A percentile compares a stretch with the other conserved stretches of the same genome.
phyloP scores from a whole-genome alignment of 108 stramenopile genomes.

The Cyclostephanos tholiformis region DNA sequence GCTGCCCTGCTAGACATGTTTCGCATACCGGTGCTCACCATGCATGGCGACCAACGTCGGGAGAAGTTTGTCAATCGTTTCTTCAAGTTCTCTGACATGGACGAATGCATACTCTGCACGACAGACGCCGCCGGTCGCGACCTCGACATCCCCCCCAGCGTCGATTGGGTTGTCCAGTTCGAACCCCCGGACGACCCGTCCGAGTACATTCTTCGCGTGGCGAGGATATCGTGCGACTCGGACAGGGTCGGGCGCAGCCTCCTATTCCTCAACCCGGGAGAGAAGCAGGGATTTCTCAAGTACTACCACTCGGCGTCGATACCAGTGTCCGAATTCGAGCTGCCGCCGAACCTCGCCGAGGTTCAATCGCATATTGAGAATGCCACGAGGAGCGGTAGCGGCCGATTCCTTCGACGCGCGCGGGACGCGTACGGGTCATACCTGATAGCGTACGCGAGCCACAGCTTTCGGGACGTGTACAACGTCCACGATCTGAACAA shows the following conservation, averaged over 20 bases:
- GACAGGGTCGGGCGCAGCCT: constrained; percentile 42
- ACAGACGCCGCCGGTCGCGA: constrained; percentile 44
- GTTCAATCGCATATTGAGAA: constrained; percentile 34
- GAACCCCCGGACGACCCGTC: constrained; percentile 51
- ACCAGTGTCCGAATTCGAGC: constrained; percentile 45
- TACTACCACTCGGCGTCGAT: constrained; percentile 47
- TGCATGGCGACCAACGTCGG: constrained; percentile 29
- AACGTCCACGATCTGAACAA: constrained; percentile 56
- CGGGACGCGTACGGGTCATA: constrained; percentile 41
- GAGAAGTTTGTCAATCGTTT: constrained; percentile 40
- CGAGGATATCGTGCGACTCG: constrained; percentile 40
- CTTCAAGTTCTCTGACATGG: constrained; percentile 41
- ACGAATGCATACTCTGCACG: constrained; percentile 42
- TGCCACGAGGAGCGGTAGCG: constrained; percentile 23
- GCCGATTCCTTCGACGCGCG: constrained; percentile 16
- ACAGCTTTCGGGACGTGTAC: constrained; percentile 46
- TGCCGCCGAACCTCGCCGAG: constrained; percentile 36
- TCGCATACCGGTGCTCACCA: constrained; percentile 26
- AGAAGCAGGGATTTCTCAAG: constrained; percentile 43
- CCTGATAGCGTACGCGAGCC: constrained; percentile 42
- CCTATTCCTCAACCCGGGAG: constrained; percentile 47
- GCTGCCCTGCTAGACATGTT: constrained; percentile 27
- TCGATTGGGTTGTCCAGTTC: constrained; percentile 47
- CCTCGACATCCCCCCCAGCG: constrained; percentile 43
- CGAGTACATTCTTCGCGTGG: constrained; percentile 45